These are phyloP conservation scores for Umbelopsis isabellina DNA, from an alignment of 192 early-diverging fungal species.

Conservation along the genomic window DNA sequence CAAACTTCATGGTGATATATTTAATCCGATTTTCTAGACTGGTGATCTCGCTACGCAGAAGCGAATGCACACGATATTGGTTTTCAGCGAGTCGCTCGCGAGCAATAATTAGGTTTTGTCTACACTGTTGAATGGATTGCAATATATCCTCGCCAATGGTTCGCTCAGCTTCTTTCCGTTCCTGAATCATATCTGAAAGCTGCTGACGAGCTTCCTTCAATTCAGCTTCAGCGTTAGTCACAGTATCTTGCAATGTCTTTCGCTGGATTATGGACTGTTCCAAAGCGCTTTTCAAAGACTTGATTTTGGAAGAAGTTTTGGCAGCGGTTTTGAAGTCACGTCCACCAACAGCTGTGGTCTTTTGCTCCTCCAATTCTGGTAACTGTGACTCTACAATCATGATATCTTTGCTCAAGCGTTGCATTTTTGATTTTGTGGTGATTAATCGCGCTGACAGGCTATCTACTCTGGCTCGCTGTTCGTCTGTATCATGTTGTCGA, in stretches of 20 bases:
- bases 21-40: slow-evolving; percentile 11
- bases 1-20: slow-evolving; percentile 18
- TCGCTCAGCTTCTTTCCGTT: slow-evolving; percentile 6
- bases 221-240: neutral
- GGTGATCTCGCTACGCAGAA: slow-evolving; percentile 7
- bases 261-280: neutral
- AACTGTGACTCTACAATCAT: slow-evolving; percentile 6
- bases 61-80: neutral
- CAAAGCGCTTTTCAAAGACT: slow-evolving; percentile 13
- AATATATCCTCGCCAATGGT: slow-evolving; percentile 9
- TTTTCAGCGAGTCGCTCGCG: neutral
- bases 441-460: neutral
- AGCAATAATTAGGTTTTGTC: slow-evolving; percentile 8
- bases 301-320: slow-evolving; percentile 15
- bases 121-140: slow-evolving; percentile 12
- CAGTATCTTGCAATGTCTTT: neutral
- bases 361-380: slow-evolving; percentile 10
- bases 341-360: neutral
- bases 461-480: neutral
- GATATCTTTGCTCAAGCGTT: slow-evolving; percentile 19
- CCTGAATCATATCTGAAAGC: neutral
- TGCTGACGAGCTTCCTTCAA: slow-evolving; percentile 1
- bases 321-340: slow-evolving; percentile 16
- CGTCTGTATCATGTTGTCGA: neutral
- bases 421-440: neutral